Percentiles rank a stretch among this genome's conserved stretches.
Conservation (phyloP, 202 grass and related monocot genomes). For the Digitaria exilis region DNA sequence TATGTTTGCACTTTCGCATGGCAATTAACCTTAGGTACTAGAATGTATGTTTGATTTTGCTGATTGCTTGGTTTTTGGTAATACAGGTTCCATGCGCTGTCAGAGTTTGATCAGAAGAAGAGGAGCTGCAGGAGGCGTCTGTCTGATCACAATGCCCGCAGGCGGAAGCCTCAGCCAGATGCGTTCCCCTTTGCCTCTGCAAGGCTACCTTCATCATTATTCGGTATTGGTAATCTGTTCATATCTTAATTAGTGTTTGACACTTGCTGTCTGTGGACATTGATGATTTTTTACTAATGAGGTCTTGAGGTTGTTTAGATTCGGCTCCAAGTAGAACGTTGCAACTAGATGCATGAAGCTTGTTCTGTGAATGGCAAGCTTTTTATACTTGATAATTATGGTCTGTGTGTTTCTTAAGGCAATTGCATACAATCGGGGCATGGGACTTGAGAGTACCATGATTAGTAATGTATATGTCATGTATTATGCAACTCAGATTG, state of each 20-base stretch:
- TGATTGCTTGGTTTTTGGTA: conserved; percentile 41
- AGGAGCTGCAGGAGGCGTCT: conserved; percentile 89
- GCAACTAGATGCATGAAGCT: not conserved
- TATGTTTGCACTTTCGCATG: conserved; percentile 3
- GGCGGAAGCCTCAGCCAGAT: conserved; percentile 78
- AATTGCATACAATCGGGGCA: not conserved
- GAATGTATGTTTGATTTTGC: conserved; percentile 8
- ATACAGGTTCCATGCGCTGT: conserved; percentile 80
- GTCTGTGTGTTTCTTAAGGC: not conserved
- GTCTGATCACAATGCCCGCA: conserved; percentile 92
- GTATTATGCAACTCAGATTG: not conserved
- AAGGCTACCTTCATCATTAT: conserved; percentile 58
- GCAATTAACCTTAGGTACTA: not conserved
- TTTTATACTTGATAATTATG: too few relatives aligned
- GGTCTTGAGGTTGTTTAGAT: not conserved
- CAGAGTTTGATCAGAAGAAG: conserved; percentile 98
- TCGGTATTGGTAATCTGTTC: conserved; percentile 68
- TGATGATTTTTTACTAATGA: not conserved
- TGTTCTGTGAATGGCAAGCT: not conserved
- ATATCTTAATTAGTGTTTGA: not conserved
- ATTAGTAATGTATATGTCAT: conserved; percentile 24
- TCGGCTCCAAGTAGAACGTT: not conserved
- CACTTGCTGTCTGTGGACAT: not conserved
- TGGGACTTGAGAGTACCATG: not conserved
- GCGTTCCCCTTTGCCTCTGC: conserved; percentile 63